Evolutionary conservation across 106 monocot species (phyloP).

Genomic region (Posidonia australis): DNA sequence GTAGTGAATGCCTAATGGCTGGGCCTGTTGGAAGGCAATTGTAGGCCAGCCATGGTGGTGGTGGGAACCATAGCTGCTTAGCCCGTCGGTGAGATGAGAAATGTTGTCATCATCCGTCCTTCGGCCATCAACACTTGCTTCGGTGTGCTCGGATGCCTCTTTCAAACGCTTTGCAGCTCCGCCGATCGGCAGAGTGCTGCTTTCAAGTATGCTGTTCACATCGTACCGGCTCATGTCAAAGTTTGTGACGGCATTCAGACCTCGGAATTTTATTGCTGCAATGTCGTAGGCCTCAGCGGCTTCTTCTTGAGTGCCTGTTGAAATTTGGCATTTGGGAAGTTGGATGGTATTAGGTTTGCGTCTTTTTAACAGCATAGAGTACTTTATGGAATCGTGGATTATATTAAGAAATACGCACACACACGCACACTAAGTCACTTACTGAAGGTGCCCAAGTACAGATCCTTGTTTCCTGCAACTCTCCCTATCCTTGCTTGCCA

Average conservation of each 20-base stretch:
- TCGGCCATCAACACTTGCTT: conserved; percentile 18
- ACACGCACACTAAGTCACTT: no score
- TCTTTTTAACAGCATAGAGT: no score
- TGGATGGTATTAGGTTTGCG: no score
- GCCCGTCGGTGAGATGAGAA: conserved; percentile 24
- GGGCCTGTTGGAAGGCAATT: conserved; percentile 56
- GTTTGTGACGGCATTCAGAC: conserved; percentile 94
- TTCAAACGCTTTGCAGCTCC: conserved; percentile 91
- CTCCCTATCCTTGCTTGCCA: conserved; percentile 99
- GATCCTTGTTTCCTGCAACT: conserved; percentile 96
- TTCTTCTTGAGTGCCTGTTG: conserved; percentile 98
- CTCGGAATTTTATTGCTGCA: conserved; percentile 94
- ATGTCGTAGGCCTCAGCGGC: conserved; percentile 99
- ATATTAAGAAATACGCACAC: no score
- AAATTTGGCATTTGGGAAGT: no score
- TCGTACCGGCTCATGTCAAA: conserved; percentile 99
- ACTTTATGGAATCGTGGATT: no score
- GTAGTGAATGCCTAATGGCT: conserved; percentile 21
- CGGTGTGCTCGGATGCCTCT: conserved; percentile 36
- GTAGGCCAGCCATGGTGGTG: conserved; percentile 47
- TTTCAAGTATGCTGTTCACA: conserved; percentile 93
- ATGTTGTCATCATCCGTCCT: conserved; percentile 22
- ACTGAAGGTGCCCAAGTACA: conserved; percentile 97
- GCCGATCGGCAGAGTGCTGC: conserved; percentile 83
- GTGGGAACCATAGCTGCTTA: conserved; percentile 21